Evolutionary conservation across 1,284 basidiomycete species (phyloP).

Genomic region (Schizopora paradoxa): DNA sequence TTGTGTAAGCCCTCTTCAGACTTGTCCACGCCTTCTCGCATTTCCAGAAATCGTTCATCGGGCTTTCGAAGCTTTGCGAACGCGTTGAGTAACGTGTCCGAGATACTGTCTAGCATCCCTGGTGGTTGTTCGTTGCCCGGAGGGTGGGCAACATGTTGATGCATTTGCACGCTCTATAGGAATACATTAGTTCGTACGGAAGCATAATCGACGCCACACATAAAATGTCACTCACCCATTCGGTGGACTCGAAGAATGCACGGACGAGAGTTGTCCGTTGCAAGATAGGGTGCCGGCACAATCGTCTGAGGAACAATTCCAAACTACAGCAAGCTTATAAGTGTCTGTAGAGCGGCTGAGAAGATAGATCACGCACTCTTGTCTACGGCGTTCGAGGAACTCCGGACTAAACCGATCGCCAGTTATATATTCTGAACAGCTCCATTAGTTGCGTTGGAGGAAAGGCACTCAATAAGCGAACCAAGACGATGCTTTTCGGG

Average conservation of each 20-base stretch:
- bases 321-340: slow-evolving; percentile 50
- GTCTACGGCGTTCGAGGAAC: slow-evolving; percentile 88
- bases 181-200: slow-evolving; percentile 10
- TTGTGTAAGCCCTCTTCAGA: slow-evolving; percentile 86
- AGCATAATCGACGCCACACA: slow-evolving; percentile 5
- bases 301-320: slow-evolving; percentile 86
- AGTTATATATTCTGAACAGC: slow-evolving; percentile 82
- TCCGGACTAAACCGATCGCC: slow-evolving; percentile 96
- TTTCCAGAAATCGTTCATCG: slow-evolving; percentile 89
- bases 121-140: slow-evolving; percentile 73
- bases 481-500: slow-evolving; percentile 96
- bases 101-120: slow-evolving; percentile 89
- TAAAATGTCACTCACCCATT: slow-evolving; percentile 73
- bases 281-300: slow-evolving; percentile 91
- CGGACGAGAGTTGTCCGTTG: slow-evolving; percentile 85
- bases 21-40: slow-evolving; percentile 88
- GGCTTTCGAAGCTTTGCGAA: slow-evolving; percentile 95
- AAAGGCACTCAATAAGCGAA: slow-evolving; percentile 35
- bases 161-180: slow-evolving; percentile 86
- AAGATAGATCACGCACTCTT: slow-evolving; percentile 60
- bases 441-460: slow-evolving; percentile 8
- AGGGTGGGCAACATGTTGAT: slow-evolving; percentile 86
- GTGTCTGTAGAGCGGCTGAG: slow-evolving; percentile 12
- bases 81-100: slow-evolving; percentile 92
- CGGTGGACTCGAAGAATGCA: slow-evolving; percentile 91